Conservation (phyloP, 148 eudicot species). For the Polygonum maritimum region DNA sequence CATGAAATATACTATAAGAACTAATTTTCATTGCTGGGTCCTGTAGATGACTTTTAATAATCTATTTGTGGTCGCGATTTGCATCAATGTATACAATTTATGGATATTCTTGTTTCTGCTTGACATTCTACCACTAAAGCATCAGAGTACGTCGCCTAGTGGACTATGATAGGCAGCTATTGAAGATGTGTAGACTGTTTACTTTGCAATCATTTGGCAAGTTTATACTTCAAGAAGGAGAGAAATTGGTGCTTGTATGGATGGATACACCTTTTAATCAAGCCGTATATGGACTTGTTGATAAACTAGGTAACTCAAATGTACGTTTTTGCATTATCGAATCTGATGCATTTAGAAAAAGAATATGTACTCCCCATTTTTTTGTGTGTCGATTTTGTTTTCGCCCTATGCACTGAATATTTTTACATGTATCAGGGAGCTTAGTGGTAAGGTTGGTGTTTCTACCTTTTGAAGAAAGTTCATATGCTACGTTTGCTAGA, state of each 20-base stretch:
- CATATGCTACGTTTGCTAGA: constrained; percentile 92
- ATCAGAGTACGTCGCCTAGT: constrained; percentile 37
- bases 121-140: neutral
- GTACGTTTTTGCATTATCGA: neutral
- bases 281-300: constrained; percentile 97
- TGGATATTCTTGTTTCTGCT: constrained; percentile 9
- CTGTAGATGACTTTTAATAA: neutral
- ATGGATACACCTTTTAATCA: constrained; percentile 94
- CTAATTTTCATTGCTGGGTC: constrained; percentile 1
- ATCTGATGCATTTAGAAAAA: neutral
- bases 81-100: neutral
- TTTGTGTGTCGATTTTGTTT: neutral
- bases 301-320: constrained; percentile 69
- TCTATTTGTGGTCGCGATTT: neutral
- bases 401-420: neutral
- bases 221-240: constrained; percentile 96
- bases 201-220: constrained; percentile 82
- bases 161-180: constrained; percentile 55
- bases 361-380: neutral
- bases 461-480: constrained; percentile 98
- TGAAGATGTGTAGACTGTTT: constrained; percentile 68
- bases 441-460: constrained; percentile 94
- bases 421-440: constrained; percentile 57
- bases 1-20: neutral
- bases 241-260: constrained; percentile 97